Conservation (phyloP, 2,329 filamentous ascomycete genomes). For the Xylaria sp. region DNA sequence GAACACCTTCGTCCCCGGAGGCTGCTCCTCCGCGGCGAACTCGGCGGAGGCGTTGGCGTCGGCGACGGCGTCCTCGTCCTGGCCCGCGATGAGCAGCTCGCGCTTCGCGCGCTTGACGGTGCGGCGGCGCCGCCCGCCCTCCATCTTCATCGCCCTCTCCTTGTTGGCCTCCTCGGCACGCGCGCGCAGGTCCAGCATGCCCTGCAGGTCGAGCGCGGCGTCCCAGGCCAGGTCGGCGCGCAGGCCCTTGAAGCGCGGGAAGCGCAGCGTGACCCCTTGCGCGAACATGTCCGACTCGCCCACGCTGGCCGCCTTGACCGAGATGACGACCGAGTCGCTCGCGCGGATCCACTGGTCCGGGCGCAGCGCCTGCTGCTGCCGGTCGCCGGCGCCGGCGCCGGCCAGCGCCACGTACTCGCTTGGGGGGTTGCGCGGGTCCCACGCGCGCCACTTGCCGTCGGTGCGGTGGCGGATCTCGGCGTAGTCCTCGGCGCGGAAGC, state of each 20-base stretch:
- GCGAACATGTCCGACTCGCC: constrained; percentile 77
- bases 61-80: constrained; percentile 49
- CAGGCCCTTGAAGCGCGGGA: constrained; percentile 84
- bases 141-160: constrained; percentile 78
- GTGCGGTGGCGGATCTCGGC: constrained; percentile 79
- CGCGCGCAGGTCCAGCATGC: constrained; percentile 73
- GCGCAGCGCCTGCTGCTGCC: constrained; percentile 69
- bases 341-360: constrained; percentile 95
- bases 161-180: constrained; percentile 71
- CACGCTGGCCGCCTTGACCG: constrained; percentile 85
- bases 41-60: constrained; percentile 50
- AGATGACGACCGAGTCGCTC: constrained; percentile 81
- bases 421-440: constrained; percentile 78
- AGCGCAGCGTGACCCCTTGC: constrained; percentile 76
- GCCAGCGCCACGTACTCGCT: constrained; percentile 78
- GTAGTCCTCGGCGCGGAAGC: constrained; percentile 84
- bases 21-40: constrained; percentile 53
- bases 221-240: constrained; percentile 86
- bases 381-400: constrained; percentile 74
- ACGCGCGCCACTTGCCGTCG: constrained; percentile 88
- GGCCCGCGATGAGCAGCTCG: constrained; percentile 72
- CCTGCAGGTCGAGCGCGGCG: constrained; percentile 73
- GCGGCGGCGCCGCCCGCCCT: constrained; percentile 63
- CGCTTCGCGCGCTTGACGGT: constrained; percentile 66
- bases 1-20: constrained; percentile 68